Conservation (phyloP, 768 basidiomycete genomes). For the Tylopilus cervinicoccineus region DNA sequence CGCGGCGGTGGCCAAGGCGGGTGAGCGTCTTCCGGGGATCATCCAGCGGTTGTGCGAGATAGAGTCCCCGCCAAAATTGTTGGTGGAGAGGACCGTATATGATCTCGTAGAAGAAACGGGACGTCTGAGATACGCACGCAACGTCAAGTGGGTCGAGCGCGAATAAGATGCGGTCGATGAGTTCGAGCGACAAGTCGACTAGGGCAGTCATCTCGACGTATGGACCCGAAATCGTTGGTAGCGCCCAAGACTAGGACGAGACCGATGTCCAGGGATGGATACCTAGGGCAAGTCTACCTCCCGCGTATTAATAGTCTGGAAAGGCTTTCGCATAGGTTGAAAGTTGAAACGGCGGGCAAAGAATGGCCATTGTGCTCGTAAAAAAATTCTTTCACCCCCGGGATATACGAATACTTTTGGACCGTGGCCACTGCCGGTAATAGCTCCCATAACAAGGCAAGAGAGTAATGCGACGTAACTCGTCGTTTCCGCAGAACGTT, state of each 20-base stretch:
- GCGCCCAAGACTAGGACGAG: neutral
- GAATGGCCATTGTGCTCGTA: conserved; percentile 9
- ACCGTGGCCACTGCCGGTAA: conserved; percentile 1
- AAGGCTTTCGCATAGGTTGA: conserved; percentile 5
- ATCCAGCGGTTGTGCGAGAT: conserved; percentile 60
- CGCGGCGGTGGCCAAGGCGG: conserved; percentile 25
- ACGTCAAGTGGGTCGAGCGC: conserved; percentile 61
- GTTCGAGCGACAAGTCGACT: conserved; percentile 50
- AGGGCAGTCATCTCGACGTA: conserved; percentile 18
- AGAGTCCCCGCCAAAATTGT: conserved; percentile 59
- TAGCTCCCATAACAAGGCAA: neutral
- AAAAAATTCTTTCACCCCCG: conserved; percentile 28
- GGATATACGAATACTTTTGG: neutral
- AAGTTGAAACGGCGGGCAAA: conserved; percentile 20
- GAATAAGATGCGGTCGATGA: conserved; percentile 55
- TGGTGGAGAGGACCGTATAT: conserved; percentile 44
- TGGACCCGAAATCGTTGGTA: neutral
- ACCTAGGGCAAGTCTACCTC: neutral
- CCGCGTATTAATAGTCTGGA: conserved; percentile 10
- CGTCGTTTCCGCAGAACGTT: neutral
- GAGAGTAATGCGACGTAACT: neutral
- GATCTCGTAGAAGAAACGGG: conserved; percentile 36
- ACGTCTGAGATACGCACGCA: conserved; percentile 49
- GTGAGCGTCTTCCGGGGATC: conserved; percentile 54
- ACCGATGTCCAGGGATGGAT: neutral